Evolutionary conservation across 768 basidiomycete species (phyloP).

Genomic region (Suillus plorans): DNA sequence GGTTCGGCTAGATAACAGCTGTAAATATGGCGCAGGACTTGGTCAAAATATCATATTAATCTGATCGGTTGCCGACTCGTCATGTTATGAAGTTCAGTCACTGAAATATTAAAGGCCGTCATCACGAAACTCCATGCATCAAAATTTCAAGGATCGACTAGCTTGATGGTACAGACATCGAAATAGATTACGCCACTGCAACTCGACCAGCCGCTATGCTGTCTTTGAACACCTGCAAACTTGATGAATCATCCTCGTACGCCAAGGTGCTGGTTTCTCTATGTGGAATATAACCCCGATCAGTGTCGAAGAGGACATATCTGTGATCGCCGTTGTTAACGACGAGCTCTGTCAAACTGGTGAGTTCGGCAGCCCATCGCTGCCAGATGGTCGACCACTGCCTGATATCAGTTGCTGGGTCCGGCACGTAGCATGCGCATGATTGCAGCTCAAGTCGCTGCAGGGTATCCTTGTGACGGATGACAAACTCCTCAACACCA

Average conservation of each 20-base stretch:
- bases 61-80: no score
- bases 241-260: neutral
- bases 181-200: neutral
- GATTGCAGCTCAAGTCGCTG: slow-evolving; percentile 24
- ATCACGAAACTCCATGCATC: no score
- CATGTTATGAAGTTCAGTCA: no score
- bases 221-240: neutral
- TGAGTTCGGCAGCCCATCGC: slow-evolving; percentile 21
- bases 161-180: neutral
- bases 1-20: no score
- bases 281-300: slow-evolving; percentile 24
- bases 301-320: slow-evolving; percentile 23
- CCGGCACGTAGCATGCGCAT: slow-evolving; percentile 26
- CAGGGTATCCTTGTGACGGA: slow-evolving; percentile 29
- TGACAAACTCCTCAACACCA: slow-evolving; percentile 29
- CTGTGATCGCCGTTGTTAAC: slow-evolving; percentile 15
- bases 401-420: slow-evolving; percentile 14
- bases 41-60: no score
- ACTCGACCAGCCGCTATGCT: neutral
- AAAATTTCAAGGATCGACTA: no score
- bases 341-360: slow-evolving; percentile 22
- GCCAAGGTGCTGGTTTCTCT: neutral
- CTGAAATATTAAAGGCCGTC: no score
- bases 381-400: slow-evolving; percentile 29
- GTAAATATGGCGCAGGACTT: no score